Percentiles rank a stretch among this genome's conserved stretches.
These are phyloP conservation scores for Anisodus tanguticus DNA, from an alignment of 257 asterid species.

Conservation along the genomic window DNA sequence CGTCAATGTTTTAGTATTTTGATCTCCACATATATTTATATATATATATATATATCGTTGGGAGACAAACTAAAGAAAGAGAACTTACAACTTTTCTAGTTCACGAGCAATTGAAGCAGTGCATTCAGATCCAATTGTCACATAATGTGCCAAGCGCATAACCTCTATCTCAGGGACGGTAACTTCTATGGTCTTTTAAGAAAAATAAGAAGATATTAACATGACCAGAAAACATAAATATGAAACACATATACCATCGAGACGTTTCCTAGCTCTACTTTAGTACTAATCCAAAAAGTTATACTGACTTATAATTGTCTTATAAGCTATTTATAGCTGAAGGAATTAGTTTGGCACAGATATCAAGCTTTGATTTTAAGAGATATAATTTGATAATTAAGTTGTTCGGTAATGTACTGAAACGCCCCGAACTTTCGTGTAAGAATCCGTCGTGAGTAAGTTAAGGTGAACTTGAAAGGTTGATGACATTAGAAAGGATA, in stretches of 20 bases:
- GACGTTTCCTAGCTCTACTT: not conserved
- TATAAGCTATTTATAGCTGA: no score
- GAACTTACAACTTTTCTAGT: constrained; percentile 58
- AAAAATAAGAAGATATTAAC: not conserved
- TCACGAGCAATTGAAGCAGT: constrained; percentile 53
- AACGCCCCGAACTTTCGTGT: no score
- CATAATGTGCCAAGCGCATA: constrained; percentile 89
- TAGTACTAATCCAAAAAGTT: not conserved
- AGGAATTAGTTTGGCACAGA: not conserved
- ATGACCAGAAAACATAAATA: not conserved
- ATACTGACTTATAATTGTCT: not conserved
- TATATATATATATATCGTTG: not conserved
- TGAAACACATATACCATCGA: not conserved
- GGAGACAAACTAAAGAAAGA: not conserved
- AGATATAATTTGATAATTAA: no score
- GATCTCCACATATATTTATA: no score
- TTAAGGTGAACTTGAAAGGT: no score
- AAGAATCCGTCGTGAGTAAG: no score
- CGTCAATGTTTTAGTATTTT: not conserved
- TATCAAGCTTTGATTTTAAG: not conserved
- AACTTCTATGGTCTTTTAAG: constrained; percentile 65
- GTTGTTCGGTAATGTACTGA: no score
- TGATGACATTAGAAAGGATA: no score
- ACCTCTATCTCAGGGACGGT: constrained; percentile 86
- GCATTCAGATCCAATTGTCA: constrained; percentile 85